Evolutionary conservation across 129 eudicot genomes (phyloP).

Genomic region (Pittosporum tobira): DNA sequence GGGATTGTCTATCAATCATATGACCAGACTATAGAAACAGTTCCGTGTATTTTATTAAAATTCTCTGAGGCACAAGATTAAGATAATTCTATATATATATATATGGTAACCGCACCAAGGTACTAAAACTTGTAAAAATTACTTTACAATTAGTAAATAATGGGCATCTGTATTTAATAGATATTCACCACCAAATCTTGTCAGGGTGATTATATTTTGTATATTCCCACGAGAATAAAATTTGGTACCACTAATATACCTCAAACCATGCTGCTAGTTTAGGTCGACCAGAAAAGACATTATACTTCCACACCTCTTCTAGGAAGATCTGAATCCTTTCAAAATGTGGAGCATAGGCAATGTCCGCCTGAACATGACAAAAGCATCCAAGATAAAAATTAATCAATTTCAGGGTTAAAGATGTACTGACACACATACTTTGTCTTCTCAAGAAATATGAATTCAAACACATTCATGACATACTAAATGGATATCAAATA

Average conservation of each 20-base stretch:
- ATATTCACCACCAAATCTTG: background rate
- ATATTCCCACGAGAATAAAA: too few relatives aligned
- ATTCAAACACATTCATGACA: background rate
- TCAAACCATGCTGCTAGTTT: slow-evolving; percentile 59
- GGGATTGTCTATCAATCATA: too few relatives aligned
- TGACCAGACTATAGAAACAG: background rate
- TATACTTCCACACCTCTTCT: slow-evolving; percentile 45
- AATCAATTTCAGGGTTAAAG: background rate
- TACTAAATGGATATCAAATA: background rate
- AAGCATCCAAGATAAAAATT: background rate
- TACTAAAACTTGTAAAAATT: background rate
- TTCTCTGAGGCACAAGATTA: too few relatives aligned
- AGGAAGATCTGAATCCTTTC: slow-evolving; percentile 58
- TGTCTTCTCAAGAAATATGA: background rate
- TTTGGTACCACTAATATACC: slow-evolving; percentile 32
- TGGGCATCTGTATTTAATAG: background rate
- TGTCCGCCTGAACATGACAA: slow-evolving; percentile 54
- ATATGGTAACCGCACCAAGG: too few relatives aligned
- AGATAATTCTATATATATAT: too few relatives aligned
- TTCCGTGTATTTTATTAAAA: background rate
- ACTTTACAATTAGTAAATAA: background rate
- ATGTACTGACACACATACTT: background rate
- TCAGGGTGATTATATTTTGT: background rate
- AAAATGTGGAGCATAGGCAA: slow-evolving; percentile 59
- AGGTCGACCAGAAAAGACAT: slow-evolving; percentile 72